Evolutionary conservation across 2,329 filamentous ascomycete genomes (phyloP).

Genomic region (Trichoderma atrobrunneum): DNA sequence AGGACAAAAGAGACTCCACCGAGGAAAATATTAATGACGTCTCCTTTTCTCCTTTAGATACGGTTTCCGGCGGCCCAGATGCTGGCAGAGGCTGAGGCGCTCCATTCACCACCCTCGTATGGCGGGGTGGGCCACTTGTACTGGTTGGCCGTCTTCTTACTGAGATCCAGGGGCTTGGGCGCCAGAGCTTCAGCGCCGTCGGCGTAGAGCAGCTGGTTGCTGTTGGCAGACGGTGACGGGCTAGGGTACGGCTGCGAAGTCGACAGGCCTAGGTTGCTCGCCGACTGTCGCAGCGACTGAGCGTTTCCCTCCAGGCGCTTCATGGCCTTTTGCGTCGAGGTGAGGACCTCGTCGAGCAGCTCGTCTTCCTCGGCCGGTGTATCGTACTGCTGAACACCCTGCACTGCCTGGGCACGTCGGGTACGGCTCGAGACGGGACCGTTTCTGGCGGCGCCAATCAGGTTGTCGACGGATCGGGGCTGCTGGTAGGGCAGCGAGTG

Average conservation of each 20-base stretch:
- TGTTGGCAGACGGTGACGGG: constrained; percentile 75
- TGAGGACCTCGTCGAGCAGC: constrained; percentile 82
- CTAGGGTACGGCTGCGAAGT: constrained; percentile 57
- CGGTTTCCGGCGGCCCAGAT: constrained; percentile 71
- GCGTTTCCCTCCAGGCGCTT: constrained; percentile 58
- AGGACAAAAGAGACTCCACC: neutral
- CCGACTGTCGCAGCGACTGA: constrained; percentile 57
- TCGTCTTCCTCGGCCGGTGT: constrained; percentile 96
- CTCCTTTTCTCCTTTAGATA: constrained; percentile 41
- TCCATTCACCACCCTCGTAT: constrained; percentile 93
- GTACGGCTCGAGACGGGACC: constrained; percentile 76
- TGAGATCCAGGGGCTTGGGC: constrained; percentile 69
- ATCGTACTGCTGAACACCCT: constrained; percentile 82
- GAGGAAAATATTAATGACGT: neutral
- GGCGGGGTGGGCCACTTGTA: constrained; percentile 93
- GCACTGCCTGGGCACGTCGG: constrained; percentile 68
- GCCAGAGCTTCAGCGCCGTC: constrained; percentile 60
- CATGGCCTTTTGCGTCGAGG: constrained; percentile 72
- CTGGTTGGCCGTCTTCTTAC: constrained; percentile 52
- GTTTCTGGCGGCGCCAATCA: constrained; percentile 53
- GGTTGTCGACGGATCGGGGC: constrained; percentile 62
- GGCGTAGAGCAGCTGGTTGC: constrained; percentile 73
- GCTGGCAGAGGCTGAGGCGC: constrained; percentile 74
- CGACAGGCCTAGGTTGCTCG: constrained; percentile 58
- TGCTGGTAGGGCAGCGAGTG: constrained; percentile 63